Base-by-base conservation (phyloP, 164 flowering plant genomes). In the Echeveria elegans region DNA sequence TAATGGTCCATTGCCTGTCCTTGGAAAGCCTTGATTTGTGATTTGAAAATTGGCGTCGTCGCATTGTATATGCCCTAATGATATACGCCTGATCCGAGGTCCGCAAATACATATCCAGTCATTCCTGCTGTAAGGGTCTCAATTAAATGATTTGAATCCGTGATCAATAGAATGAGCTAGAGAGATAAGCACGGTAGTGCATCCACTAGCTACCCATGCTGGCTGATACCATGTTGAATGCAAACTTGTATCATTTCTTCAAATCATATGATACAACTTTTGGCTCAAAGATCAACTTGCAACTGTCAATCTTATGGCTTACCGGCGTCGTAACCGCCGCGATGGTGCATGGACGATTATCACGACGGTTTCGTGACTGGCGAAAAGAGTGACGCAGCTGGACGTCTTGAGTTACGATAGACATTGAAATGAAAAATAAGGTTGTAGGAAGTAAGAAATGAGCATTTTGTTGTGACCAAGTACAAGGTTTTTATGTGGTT, bases 11-110 rank as follows among this genome's bases (percentile, higher is more conserved):
- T 0, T 94, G 96, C 82, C 78, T 90, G 97, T 0, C 89, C 94
- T 64, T 89, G 96, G 63, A 90, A 90, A 1, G 91, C 94, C 4
- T 87, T 91, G 10, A 90, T 93, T 66, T 89, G 95, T 5, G 77
- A 0, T 0, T 97, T 97, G 34, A 93, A 81, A 1, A 86, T 9
- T 0, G 91, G 96, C 0, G 97, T 85, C 9, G 85, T 67, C 14
- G 80, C 83, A 53, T 94, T 94, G 62, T 93, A 96, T 11, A 88
- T 88, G 10, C 72, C 97, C 98, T 97, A 90, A 53, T 93, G 97
- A 78, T 89, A 93, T 0, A 90, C 76, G 1, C 97, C 98, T 0
- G 97, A 86, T 45, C 78, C 88, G n/a, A 90, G 87, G 66, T 93
- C 98, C 0, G 97, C 90, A 1, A 88, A 63, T 3, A 82, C 29